Evolutionary conservation across 495 filamentous ascomycete species (phyloP).

Genomic region (Glutinoglossum americanum): DNA sequence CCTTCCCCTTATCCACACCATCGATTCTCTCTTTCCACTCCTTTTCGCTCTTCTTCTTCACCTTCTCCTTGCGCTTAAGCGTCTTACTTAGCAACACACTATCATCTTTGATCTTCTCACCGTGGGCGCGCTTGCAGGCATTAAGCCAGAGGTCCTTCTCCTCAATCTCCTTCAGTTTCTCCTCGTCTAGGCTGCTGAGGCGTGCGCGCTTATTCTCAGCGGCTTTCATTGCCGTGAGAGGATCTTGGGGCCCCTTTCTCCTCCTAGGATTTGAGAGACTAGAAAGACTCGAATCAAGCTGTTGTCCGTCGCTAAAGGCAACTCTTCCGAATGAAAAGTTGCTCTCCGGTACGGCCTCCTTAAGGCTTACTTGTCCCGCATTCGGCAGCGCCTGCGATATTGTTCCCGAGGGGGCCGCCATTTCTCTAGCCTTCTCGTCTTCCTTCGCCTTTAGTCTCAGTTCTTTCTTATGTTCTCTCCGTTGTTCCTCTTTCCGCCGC

Average conservation of each 20-base stretch:
- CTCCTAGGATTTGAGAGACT: constrained; percentile 36
- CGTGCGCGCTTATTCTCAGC: constrained; percentile 50
- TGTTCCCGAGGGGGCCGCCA: constrained; percentile 32
- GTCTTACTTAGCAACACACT: constrained; percentile 82
- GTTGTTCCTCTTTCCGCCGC: constrained; percentile 63
- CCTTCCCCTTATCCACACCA: constrained; percentile 51
- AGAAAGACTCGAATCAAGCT: constrained; percentile 42
- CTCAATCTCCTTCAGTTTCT: constrained; percentile 62
- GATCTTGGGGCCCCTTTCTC: constrained; percentile 57
- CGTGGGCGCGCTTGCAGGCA: constrained; percentile 69
- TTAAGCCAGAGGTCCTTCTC: constrained; percentile 92
- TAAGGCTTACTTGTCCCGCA: constrained; percentile 12
- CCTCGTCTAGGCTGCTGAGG: constrained; percentile 43
- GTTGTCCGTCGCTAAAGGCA: constrained; percentile 64
- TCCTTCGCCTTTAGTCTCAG: constrained; percentile 48
- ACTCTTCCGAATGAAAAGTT: constrained; percentile 78
- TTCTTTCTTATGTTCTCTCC: constrained; percentile 72
- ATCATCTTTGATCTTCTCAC: constrained; percentile 79
- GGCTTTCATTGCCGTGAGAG: constrained; percentile 46
- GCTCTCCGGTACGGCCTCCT: constrained; percentile 18
- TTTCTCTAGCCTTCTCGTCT: constrained; percentile 46
- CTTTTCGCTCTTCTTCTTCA: constrained; percentile 72
- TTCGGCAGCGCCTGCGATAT: too few species aligned
- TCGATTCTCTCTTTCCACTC: constrained; percentile 75
- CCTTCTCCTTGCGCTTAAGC: constrained; percentile 72